A percentile compares a stretch with the other conserved stretches of the same genome.
Conservation (phyloP, 1,139 yeast species). For the Debaryomyces coudertii region DNA sequence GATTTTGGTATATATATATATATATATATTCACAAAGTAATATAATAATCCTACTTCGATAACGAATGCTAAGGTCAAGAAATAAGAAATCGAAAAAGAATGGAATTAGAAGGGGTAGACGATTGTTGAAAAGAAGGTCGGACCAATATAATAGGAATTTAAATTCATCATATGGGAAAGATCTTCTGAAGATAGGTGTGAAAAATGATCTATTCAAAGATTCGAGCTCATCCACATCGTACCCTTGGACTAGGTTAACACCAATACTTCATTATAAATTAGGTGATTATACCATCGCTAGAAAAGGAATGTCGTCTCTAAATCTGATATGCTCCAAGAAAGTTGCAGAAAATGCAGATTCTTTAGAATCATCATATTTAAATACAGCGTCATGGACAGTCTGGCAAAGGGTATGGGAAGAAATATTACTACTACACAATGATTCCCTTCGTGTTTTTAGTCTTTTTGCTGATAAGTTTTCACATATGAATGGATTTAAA, state of each 20-base stretch:
- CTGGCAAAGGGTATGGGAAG: constrained; percentile 39
- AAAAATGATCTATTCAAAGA: constrained; percentile 20
- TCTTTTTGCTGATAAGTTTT: constrained; percentile 32
- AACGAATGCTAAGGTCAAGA: constrained; percentile 5
- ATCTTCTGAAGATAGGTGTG: constrained; percentile 4
- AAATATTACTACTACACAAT: constrained; percentile 26
- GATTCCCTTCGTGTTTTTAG: constrained; percentile 37
- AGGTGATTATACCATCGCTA: no score
- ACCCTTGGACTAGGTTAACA: constrained; percentile 23
- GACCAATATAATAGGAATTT: background rate
- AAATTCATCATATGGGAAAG: background rate
- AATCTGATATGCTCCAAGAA: constrained; percentile 31
- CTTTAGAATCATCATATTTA: constrained; percentile 25
- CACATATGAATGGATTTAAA: constrained; percentile 22
- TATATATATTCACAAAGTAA: background rate
- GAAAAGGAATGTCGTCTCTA: constrained; percentile 17
- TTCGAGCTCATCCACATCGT: constrained; percentile 18
- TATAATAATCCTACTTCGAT: background rate
- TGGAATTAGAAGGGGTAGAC: background rate
- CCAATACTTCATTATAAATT: constrained; percentile 11
- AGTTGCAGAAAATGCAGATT: constrained; percentile 32
- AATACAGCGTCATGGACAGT: constrained; percentile 32
- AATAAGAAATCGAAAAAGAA: background rate
- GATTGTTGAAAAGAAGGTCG: background rate
- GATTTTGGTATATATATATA: background rate